Evolutionary conservation across 768 basidiomycete species (phyloP), one percentile per base, ranked within the genome.

Genomic region (Rhizopogon vesiculosus): DNA sequence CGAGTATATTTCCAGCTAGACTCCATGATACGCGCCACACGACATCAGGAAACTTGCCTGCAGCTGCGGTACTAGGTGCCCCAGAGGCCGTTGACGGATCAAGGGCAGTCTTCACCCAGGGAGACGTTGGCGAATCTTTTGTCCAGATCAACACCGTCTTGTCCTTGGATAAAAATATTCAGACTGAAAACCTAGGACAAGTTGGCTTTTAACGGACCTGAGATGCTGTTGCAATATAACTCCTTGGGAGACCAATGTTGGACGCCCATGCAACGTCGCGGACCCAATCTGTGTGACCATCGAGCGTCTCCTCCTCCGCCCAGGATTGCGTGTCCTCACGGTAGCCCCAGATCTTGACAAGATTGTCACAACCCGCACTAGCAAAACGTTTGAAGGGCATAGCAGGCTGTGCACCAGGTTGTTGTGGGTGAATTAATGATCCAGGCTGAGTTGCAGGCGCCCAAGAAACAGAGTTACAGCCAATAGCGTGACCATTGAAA

Each of bases 11-110:
- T 16, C 95, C 95, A 1, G 94, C 91, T 29, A 97, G 80, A 60
- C 91, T 94, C 97, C 97, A 99, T 45, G 90, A 92, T 33, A 98
- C 93, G 18, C 93, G 83, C 96, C 95, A 98, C 28, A 97, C 94
- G 7, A 93, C 92, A 68, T 98, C 95, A 1, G 92, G 91, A 76
- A 98, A 98, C 68, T 89, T 93, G 25, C 89, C 90, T 68, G 70
- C 74, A 42, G 67, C 71, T 6, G 76, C 74, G 7, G 78, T 64
- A 6, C 76, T 72, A 44, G 77, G 73, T 4, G 77, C 74, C 3
- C 76, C 71, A 16, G 71, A 66, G 7, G 79, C 72, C 9, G 78
- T 74, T 2, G 83, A 81, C 1, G 89, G 89, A 64, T 94, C 89
- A 42, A 95, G 81, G 7, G 83, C 76, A 1, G 84, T 88, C 76